A percentile compares a stretch with the other conserved stretches of the same genome.
Conservation (phyloP, 2,329 filamentous ascomycete genomes). For the Alternaria ventricosa region DNA sequence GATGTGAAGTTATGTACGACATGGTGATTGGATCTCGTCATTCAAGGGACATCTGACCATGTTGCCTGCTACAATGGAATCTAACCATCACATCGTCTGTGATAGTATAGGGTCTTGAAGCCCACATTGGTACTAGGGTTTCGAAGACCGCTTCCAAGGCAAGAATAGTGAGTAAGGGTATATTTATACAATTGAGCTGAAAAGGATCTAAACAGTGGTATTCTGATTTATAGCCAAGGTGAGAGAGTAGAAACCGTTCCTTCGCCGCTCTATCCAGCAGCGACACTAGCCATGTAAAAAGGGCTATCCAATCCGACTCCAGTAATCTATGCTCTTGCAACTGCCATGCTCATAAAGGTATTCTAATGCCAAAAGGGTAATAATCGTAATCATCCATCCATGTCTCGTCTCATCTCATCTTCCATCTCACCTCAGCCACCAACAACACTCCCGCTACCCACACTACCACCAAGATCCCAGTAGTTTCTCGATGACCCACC, state of each 20-base stretch:
- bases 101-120: background rate
- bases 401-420: background rate
- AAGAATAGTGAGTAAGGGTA: background rate
- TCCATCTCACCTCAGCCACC: conserved; percentile 28
- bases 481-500: conserved; percentile 81
- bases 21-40: background rate
- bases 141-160: background rate
- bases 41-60: no score
- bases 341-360: background rate
- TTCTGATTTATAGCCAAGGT: background rate
- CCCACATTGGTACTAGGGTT: background rate
- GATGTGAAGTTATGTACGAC: background rate
- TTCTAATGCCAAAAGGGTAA: background rate
- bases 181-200: background rate
- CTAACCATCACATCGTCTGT: background rate
- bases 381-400: background rate
- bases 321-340: background rate
- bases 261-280: background rate
- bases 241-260: background rate
- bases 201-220: background rate
- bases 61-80: background rate
- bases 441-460: conserved; percentile 68
- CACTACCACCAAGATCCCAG: conserved; percentile 86
- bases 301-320: background rate
- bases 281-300: background rate